Evolutionary conservation across 352 stramenopile species (phyloP), one percentile per base, ranked within the genome.

Genomic region (Phytophthora chlamydospora): DNA sequence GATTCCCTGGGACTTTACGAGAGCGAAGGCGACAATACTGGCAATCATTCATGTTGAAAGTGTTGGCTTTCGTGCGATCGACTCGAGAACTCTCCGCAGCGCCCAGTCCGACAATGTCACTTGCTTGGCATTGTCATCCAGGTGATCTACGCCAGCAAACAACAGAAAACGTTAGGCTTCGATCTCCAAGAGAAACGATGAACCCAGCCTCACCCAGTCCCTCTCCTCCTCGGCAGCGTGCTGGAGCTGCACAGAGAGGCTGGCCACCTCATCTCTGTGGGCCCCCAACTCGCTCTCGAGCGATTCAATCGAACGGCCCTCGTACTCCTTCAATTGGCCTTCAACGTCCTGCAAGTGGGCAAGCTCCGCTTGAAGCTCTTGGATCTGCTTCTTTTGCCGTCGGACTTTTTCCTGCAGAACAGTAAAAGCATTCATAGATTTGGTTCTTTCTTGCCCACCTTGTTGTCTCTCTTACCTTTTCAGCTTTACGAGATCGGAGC

Each of bases 291-390:
- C 69, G 10, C 41, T 45, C n/a, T 66, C n/a, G 8, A 77, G 50
- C 9, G 68, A 72, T 14, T 63, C 47, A 3, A 52, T 32, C 0
- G 64, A 66, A 17, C 60, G 65, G 39, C 52, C 33, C 16, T 60
- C 38, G 31, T 74, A 74, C 21, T 70, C 27, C 24, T 49, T 42
- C 4, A n/a, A 42, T 21, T 77, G 39, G 0, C 14, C 11, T 58
- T 70, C 56, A 0, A 74, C n/a, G 0, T 70, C 42, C 29, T 52
- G 46, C 6, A 77, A 49, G 3, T 54, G 47, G 9, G 43, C 27
- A n/a, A 77, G 40, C 29, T 77, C 52, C 1, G 31, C 24, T 19
- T 74, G 57, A 0, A 74, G 56, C 4, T 68, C 51, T 19, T 59
- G 55, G 11, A 66, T 34, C 21, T 57, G 49, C 42, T 12, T 4